Evolutionary conservation across 441 rosid species (phyloP).

Genomic region (Flueggea neowawraea): DNA sequence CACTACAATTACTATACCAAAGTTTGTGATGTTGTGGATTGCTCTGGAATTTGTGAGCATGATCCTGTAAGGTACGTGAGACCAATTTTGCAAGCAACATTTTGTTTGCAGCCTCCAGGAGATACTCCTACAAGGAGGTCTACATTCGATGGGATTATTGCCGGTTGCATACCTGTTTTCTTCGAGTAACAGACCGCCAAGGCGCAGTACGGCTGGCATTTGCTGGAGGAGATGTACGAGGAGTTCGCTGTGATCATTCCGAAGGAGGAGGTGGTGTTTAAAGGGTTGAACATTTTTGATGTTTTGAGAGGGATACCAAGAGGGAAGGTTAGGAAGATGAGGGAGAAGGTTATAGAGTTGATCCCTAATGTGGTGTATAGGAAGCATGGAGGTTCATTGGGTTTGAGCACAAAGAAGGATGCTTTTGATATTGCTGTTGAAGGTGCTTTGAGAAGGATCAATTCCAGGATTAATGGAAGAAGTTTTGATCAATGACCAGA

Average conservation of each 20-base stretch:
- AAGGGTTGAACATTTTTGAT: conserved; percentile 61
- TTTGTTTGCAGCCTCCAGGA: conserved; percentile 91
- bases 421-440: conserved; percentile 87
- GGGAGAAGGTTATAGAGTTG: conserved; percentile 62
- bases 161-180: conserved; percentile 95
- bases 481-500: conserved; percentile 16
- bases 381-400: conserved; percentile 76
- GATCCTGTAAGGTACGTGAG: conserved; percentile 77
- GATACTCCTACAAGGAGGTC: conserved; percentile 86
- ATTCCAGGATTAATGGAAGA: conserved; percentile 30
- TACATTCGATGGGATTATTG: conserved; percentile 72
- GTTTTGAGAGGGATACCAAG: conserved; percentile 64
- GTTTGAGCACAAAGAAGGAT: conserved; percentile 57
- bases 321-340: conserved; percentile 60
- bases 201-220: conserved; percentile 72
- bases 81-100: conserved; percentile 70
- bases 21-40: conserved; percentile 75
- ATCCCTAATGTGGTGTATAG: conserved; percentile 74
- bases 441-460: conserved; percentile 54
- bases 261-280: conserved; percentile 81
- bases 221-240: conserved; percentile 44
- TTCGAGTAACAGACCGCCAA: conserved; percentile 77
- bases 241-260: conserved; percentile 68
- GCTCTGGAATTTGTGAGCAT: conserved; percentile 92
- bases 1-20: no score